These are phyloP conservation scores for Candida qinlingensis DNA, from an alignment of 805 yeast species.

Conservation along the genomic window DNA sequence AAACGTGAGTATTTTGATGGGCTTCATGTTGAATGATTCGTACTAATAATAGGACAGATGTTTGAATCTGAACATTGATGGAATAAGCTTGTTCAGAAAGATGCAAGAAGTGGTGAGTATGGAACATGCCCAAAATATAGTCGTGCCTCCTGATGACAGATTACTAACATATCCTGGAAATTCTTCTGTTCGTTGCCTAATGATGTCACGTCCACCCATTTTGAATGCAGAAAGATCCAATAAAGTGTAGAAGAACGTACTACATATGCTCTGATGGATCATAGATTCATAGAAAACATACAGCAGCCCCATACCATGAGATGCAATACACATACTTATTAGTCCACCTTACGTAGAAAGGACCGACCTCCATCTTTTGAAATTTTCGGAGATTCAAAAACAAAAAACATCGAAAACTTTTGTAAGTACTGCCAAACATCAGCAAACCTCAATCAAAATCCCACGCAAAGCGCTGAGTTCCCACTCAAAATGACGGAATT, in stretches of 20 bases:
- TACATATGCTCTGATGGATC: too few species aligned
- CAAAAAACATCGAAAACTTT: neutral
- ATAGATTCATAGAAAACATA: too few species aligned
- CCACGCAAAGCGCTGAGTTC: neutral
- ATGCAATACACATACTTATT: too few species aligned
- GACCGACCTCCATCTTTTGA: neutral
- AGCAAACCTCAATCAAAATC: neutral
- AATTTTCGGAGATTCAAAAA: neutral
- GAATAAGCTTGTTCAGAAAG: constrained; percentile 38
- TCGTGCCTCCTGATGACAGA: too few species aligned
- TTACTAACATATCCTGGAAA: constrained; percentile 19
- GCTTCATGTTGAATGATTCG: too few species aligned
- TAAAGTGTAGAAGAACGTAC: neutral
- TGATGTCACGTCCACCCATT: constrained; percentile 43
- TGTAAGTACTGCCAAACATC: too few species aligned
- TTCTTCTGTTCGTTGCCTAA: constrained; percentile 47
- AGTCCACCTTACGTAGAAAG: too few species aligned
- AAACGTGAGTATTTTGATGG: constrained; percentile 24
- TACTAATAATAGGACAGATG: constrained; percentile 28
- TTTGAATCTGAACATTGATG: constrained; percentile 35
- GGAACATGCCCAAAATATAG: too few species aligned
- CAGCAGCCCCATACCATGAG: too few species aligned
- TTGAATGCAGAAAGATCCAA: constrained; percentile 42
- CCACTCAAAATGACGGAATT: neutral
- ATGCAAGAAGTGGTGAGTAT: constrained; percentile 38